A percentile compares a stretch with the other conserved stretches of the same genome.
Conservation (phyloP, 2,329 filamentous ascomycete species). For the Phoma herbarum region DNA sequence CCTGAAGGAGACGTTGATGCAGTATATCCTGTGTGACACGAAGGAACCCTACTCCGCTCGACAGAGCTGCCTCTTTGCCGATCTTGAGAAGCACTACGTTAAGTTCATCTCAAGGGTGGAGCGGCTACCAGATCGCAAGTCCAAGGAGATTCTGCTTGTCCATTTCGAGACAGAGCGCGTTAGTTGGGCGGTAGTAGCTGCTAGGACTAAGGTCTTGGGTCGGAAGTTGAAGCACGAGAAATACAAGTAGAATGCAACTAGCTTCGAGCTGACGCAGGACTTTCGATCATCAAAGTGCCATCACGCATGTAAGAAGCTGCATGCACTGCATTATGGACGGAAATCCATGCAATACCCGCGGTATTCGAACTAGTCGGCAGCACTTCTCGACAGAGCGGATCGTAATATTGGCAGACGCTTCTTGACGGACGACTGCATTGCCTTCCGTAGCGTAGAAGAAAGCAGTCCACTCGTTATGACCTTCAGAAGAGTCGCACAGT, state of each 20-base stretch:
- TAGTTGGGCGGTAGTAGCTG: not conserved
- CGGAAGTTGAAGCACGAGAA: no score
- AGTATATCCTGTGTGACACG: not conserved
- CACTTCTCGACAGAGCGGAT: not conserved
- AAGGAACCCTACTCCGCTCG: not conserved
- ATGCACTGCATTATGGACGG: no score
- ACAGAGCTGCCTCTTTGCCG: not conserved
- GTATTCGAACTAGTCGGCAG: not conserved
- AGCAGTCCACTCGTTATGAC: not conserved
- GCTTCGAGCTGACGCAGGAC: no score
- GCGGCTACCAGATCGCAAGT: not conserved
- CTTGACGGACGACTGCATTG: not conserved
- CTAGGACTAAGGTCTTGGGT: not conserved
- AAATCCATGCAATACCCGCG: no score
- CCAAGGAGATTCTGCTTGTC: not conserved
- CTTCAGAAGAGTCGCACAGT: not conserved
- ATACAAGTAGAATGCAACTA: no score
- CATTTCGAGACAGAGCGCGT: not conserved
- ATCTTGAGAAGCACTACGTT: not conserved
- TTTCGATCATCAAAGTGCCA: no score
- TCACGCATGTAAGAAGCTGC: no score
- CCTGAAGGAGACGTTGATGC: not conserved
- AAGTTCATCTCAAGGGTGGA: not conserved
- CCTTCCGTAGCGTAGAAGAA: not conserved
- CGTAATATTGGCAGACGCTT: no score